phyloP scores from a whole-genome alignment of 768 basidiomycete species.

The Mycena pura region DNA sequence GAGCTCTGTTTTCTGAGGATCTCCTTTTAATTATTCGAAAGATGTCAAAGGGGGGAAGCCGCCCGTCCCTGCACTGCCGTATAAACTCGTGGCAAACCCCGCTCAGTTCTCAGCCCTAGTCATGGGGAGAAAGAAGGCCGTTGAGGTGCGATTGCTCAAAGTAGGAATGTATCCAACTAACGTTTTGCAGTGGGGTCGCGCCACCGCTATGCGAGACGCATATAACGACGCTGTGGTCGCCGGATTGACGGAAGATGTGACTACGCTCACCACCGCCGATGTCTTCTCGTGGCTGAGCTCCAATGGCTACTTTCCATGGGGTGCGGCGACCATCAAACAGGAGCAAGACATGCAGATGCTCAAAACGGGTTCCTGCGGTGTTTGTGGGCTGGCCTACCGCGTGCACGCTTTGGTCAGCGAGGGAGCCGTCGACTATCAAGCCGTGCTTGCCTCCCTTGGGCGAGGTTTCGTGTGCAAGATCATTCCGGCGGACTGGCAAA shows the following conservation, averaged over 20 bases:
- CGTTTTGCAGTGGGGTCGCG: constrained; percentile 52
- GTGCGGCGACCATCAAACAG: constrained; percentile 12
- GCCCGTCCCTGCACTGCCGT: constrained; percentile 41
- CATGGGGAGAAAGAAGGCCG: constrained; percentile 56
- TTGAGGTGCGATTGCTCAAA: constrained; percentile 45
- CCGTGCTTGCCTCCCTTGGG: no score
- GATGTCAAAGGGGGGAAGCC: constrained; percentile 35
- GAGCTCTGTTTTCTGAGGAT: background rate
- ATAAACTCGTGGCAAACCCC: constrained; percentile 44
- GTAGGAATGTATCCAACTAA: background rate
- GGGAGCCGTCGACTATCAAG: no score
- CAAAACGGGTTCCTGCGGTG: constrained; percentile 36
- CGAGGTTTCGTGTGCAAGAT: constrained; percentile 34
- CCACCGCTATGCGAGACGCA: constrained; percentile 50
- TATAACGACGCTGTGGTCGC: constrained; percentile 36
- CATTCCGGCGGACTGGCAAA: constrained; percentile 31
- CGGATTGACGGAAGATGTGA: constrained; percentile 23
- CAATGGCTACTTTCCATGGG: constrained; percentile 43
- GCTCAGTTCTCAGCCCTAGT: constrained; percentile 45
- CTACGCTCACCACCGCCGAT: constrained; percentile 48
- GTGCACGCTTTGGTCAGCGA: constrained; percentile 28
- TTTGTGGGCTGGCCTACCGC: constrained; percentile 40
- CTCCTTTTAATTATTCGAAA: constrained; percentile 12
- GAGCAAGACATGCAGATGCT: constrained; percentile 14
- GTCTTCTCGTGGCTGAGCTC: constrained; percentile 54